Base-by-base conservation (phyloP, 1,284 basidiomycete species). In the Apiotrichum porosum region DNA sequence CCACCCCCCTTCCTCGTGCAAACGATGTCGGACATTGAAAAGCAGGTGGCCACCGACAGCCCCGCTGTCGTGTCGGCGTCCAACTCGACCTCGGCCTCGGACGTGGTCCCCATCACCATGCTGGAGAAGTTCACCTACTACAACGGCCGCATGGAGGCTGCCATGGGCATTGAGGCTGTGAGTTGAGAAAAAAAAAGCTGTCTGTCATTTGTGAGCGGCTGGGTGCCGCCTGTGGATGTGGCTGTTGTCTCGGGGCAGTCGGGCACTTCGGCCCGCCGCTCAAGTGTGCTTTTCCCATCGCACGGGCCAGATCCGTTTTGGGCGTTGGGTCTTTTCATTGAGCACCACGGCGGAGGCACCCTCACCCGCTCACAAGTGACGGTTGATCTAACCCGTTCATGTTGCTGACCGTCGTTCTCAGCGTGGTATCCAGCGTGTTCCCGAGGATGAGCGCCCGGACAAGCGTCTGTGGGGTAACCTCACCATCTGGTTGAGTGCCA, bases 371-470 rank as follows among this genome's bases (percentile, higher is more conserved):
- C n/a, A n/a, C n/a, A n/a, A n/a, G n/a, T n/a, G n/a, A n/a, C n/a
- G n/a, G n/a, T n/a, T n/a, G n/a, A n/a, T n/a, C n/a, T n/a, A n/a
- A n/a, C n/a, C n/a, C n/a, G n/a, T n/a, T n/a, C n/a, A n/a, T n/a
- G n/a, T n/a, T 22, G 9, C 33, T 17, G 14, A 35, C 33, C 10
- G 4, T 24, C 42, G 14, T 45, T 28, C 40, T 6, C 42, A 63
- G 62, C 56, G 66, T 23, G 66, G 66, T 47, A 69, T 69, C 56
- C 61, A 68, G 42, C 61, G 66, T 14, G 66, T 65, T 4, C 54
- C 64, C 24, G 61, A 64, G 37, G 42, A 46, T 13, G 56, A 55
- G 24, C 45, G 60, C n/a, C 53, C 57, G 12, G 59, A 66, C 54
- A 57, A 40, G 9, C 42, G 58, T 8, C 54, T 66, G 6, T 60